Evolutionary conservation across 495 filamentous ascomycete species (phyloP).

Genomic region (Aspergillus homomorphus): DNA sequence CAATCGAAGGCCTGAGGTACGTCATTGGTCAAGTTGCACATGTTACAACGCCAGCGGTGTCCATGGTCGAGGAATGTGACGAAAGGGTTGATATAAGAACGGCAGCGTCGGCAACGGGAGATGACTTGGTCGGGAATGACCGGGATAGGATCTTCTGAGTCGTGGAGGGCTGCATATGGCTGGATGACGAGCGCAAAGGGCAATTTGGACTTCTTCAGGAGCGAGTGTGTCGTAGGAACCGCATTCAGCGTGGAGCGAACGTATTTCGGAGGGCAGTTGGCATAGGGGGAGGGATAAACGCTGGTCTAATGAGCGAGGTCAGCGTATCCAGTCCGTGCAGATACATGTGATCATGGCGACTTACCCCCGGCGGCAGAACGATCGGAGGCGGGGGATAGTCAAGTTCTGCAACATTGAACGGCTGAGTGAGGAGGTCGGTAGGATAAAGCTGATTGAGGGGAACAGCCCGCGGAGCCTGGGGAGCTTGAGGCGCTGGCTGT

Average conservation of each 20-base stretch:
- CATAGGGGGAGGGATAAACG: constrained; percentile 84
- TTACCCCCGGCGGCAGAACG: constrained; percentile 85
- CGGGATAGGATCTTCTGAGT: constrained; percentile 84
- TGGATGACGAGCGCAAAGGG: constrained; percentile 96
- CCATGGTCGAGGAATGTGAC: constrained; percentile 95
- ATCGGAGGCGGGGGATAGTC: constrained; percentile 91
- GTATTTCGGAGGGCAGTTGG: constrained; percentile 93
- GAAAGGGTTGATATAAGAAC: constrained; percentile 97
- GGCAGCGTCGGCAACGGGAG: constrained; percentile 88
- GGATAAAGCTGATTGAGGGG: constrained; percentile 86
- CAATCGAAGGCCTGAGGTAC: constrained; percentile 98
- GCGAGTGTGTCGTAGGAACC: constrained; percentile 81
- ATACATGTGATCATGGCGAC: constrained; percentile 27
- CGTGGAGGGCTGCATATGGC: constrained; percentile 89
- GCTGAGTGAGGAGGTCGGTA: constrained; percentile 85
- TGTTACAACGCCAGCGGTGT: constrained; percentile 98
- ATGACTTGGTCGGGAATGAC: constrained; percentile 97
- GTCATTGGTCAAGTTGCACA: constrained; percentile 98
- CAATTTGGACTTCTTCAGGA: constrained; percentile 93
- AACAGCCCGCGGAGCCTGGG: constrained; percentile 51
- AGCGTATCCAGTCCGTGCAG: constrained; percentile 21
- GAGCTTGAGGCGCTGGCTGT: constrained; percentile 48
- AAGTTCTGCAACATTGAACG: constrained; percentile 89
- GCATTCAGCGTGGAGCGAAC: constrained; percentile 93
- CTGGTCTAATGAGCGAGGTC: constrained; percentile 60